Percentiles rank a stretch among this genome's conserved stretches.
phyloP scores from a whole-genome alignment of 2,329 filamentous ascomycete species.

The Penicillium janthinellum region DNA sequence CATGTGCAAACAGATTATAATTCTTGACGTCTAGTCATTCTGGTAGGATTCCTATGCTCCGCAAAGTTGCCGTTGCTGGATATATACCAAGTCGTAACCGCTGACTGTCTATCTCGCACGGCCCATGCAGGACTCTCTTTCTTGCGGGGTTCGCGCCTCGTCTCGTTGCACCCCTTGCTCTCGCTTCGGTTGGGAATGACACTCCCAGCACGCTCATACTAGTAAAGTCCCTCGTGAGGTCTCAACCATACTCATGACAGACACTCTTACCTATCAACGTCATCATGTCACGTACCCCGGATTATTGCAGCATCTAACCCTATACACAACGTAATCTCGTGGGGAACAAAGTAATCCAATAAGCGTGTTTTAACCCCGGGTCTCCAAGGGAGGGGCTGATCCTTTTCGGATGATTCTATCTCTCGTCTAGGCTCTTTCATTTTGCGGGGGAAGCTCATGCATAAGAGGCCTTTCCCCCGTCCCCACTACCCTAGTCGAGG shows the following conservation, averaged over 20 bases:
- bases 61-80: background rate
- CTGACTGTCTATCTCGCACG: conserved; percentile 15
- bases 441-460: conserved; percentile 27
- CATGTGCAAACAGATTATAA: no score
- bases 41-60: background rate
- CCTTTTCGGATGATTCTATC: conserved; percentile 4
- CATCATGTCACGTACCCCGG: background rate
- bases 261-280: background rate
- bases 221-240: no score
- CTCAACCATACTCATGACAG: background rate
- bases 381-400: conserved; percentile 9
- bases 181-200: background rate
- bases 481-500: background rate
- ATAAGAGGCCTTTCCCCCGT: background rate
- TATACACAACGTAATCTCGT: background rate
- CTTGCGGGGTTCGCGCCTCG: conserved; percentile 10
- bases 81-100: background rate
- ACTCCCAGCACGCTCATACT: background rate
- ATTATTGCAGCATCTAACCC: background rate
- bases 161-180: background rate
- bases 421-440: conserved; percentile 8
- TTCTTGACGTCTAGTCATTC: background rate
- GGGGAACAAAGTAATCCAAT: background rate
- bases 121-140: conserved; percentile 16
- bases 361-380: background rate